Evolutionary conservation across 129 eudicot genomes (phyloP).

Genomic region (Escallonia rubra): DNA sequence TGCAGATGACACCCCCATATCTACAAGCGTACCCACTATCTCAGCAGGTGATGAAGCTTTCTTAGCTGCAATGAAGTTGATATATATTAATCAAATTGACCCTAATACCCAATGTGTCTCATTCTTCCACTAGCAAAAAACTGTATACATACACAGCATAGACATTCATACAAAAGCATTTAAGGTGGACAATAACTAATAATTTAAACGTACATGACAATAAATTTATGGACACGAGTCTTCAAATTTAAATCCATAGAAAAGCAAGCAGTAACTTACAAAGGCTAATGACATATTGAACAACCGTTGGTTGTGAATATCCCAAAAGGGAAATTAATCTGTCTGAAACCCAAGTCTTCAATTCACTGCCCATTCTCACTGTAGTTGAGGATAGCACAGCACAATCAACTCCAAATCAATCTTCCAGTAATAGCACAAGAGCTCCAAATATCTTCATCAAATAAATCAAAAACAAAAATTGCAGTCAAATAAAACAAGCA

Average conservation of each 20-base stretch:
- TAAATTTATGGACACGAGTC: too few species aligned
- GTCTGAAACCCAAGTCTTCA: conserved; percentile 91
- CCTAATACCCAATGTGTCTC: neutral
- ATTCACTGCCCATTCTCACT: conserved; percentile 62
- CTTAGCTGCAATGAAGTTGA: conserved; percentile 54
- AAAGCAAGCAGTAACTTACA: conserved; percentile 38
- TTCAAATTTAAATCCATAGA: neutral
- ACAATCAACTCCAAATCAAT: neutral
- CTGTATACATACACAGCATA: neutral
- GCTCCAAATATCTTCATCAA: neutral
- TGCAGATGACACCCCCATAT: conserved; percentile 54
- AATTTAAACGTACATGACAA: too few species aligned
- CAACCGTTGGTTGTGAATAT: conserved; percentile 75
- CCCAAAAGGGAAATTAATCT: conserved; percentile 76
- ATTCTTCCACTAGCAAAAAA: too few species aligned
- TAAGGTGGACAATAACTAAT: neutral
- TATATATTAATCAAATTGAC: neutral
- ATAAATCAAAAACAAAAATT: too few species aligned
- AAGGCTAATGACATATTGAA: conserved; percentile 69
- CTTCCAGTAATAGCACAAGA: neutral
- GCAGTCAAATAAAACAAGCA: too few species aligned
- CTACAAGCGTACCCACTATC: conserved; percentile 46
- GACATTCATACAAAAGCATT: neutral
- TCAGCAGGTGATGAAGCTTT: conserved; percentile 74
- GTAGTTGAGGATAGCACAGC: conserved; percentile 8